Base-by-base conservation (phyloP, 352 stramenopile genomes). In the Pythium periplocum region DNA sequence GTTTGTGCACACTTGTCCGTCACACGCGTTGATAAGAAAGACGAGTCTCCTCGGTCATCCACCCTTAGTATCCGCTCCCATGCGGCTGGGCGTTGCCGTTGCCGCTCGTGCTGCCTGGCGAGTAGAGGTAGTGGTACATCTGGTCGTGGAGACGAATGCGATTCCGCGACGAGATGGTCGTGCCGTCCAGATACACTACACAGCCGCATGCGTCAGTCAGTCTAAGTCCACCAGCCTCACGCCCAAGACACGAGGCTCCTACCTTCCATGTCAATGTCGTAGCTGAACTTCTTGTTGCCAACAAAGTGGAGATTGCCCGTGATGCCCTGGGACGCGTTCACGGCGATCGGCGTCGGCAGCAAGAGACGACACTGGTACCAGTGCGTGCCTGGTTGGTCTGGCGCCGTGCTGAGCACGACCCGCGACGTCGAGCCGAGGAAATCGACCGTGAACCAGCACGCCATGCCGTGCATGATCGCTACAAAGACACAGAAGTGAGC, bases 361-460 rank as follows among this genome's bases (percentile, higher is more conserved):
- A 98, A 66, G 36, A 98, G 62, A 11, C 95, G 80, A 55, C 93
- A 98, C 68, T 98, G 95, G 62, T 98, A 98, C 84, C 83, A 95
- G 59, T 93, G 82, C 36, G 84, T 93, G 37, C 81, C 82, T 12
- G 70, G 64, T 17, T 83, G 74, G 10, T 88, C 74, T 2, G 80
- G 82, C 11, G 71, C 81, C 9, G 92, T 98, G 57, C 75, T 95
- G 10, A 98, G 77, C 45, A 92, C 77, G 6, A 98, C 75, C 4
- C 73, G 69, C 6, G 83, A 64, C 32, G 78, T 75, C 11, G 77
- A 90, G 3, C 96, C 96, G 40, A 87, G 75, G 60, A 99, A 99
- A 65, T 99, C 94, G 32, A 98, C 88, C 4, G 95, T 98, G 71
- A 99, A 99, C 98, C 98, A 99, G 60, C 96, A 98, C 26, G 95